Evolutionary conservation across 768 basidiomycete genomes (phyloP).

Genomic region (Tylopilus cervinicoccineus): DNA sequence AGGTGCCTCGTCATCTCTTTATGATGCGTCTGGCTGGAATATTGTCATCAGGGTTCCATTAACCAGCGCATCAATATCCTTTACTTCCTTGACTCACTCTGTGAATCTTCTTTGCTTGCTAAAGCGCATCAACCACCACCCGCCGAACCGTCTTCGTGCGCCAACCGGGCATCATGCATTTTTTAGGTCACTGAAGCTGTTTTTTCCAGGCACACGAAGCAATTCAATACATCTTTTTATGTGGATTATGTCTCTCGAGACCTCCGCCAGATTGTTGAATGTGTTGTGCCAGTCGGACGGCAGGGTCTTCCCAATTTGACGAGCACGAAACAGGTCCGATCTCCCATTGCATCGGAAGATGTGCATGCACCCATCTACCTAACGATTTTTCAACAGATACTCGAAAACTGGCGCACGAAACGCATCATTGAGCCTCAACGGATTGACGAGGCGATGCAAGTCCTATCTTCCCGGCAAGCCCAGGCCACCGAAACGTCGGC

Average conservation of each 20-base stretch:
- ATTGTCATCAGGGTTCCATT: conserved; percentile 59
- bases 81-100: conserved; percentile 86
- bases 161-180: too few relatives aligned
- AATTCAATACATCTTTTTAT: conserved; percentile 52
- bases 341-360: too few relatives aligned
- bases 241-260: conserved; percentile 78
- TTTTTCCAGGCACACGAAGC: conserved; percentile 29
- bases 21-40: neutral
- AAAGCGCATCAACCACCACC: conserved; percentile 46
- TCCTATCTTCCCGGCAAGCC: conserved; percentile 45
- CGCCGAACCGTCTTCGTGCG: conserved; percentile 21
- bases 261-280: conserved; percentile 70
- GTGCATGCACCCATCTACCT: too few relatives aligned
- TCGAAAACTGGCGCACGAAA: conserved; percentile 89
- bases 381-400: conserved; percentile 55
- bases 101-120: conserved; percentile 69
- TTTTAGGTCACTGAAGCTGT: neutral
- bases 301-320: conserved; percentile 85
- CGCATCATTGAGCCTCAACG: conserved; percentile 76
- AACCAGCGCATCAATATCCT: conserved; percentile 93
- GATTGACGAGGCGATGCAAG: conserved; percentile 64
- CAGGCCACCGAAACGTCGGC: conserved; percentile 13
- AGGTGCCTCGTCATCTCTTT: conserved; percentile 41
- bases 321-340: conserved; percentile 77
- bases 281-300: conserved; percentile 85